Percentiles rank a stretch among this genome's conserved stretches.
Conservation (phyloP, 495 filamentous ascomycete species). For the Talaromyces wortmannii region DNA sequence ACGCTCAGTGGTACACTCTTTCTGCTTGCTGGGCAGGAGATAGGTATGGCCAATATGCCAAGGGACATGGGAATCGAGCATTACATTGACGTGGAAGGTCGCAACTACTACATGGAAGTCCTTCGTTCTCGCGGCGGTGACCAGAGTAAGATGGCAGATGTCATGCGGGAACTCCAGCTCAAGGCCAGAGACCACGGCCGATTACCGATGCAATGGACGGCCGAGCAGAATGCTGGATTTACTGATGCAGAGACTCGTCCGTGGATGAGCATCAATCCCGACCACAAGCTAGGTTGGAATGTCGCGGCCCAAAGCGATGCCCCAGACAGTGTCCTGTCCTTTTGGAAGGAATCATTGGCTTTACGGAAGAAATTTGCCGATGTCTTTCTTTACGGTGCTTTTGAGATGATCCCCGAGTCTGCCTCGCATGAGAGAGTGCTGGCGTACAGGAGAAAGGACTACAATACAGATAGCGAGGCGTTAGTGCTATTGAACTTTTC, state of each 20-base stretch:
- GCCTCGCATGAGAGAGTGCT: neutral
- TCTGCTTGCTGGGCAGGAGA: constrained; percentile 60
- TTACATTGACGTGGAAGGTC: constrained; percentile 55
- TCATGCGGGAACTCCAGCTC: constrained; percentile 20
- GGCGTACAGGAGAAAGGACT: constrained; percentile 6
- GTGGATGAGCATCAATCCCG: constrained; percentile 47
- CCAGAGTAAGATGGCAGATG: constrained; percentile 24
- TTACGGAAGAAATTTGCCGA: constrained; percentile 40
- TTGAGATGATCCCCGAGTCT: constrained; percentile 22
- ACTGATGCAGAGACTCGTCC: constrained; percentile 28
- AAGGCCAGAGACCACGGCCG: constrained; percentile 41
- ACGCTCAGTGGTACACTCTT: constrained; percentile 54
- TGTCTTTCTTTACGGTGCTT: constrained; percentile 49
- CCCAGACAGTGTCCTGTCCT: constrained; percentile 28
- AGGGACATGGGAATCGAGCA: constrained; percentile 45
- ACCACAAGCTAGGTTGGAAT: constrained; percentile 35
- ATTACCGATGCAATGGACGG: constrained; percentile 38
- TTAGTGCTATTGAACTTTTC: constrained; percentile 19
- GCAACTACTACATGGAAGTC: constrained; percentile 42
- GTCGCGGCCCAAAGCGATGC: constrained; percentile 31
- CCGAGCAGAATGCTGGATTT: constrained; percentile 33
- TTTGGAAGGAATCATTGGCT: constrained; percentile 36
- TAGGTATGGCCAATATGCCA: constrained; percentile 61
- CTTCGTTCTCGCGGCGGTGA: constrained; percentile 14
- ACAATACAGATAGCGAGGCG: constrained; percentile 19